Base-by-base conservation (phyloP, 306 rosid species). In the Rosa rugosa region DNA sequence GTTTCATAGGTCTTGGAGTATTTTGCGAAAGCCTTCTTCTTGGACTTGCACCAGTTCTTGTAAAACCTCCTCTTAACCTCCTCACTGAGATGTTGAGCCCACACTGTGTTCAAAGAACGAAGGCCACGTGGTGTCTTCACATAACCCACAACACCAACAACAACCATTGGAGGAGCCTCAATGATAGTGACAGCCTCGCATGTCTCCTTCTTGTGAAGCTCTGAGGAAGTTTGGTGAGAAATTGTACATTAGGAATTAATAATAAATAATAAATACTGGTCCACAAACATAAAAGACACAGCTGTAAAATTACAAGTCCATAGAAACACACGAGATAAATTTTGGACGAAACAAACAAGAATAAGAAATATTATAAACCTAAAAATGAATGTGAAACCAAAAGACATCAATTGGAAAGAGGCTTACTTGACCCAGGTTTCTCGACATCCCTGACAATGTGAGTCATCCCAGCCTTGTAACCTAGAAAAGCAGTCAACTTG, bases 401-500 rank as follows among this genome's bases (percentile, higher is more conserved):
- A 31, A 31, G 36, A 31, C 36, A 31, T 31, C 36, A 31, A 31
- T 31, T 31, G 51, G 2, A 22, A 54, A 54, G 25, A 6, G 12
- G 36, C 91, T 51, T 50, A 93, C 97, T 90, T 20, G 97, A 93
- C 56, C 97, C 96, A 0, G 97, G 94, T 23, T 93, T 93, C 86
- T 93, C 94, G 6, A 93, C 97, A 72, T 93, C 97, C 65, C 97
- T 80, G 3, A 93, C 97, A 83, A 93, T 89, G 82, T 93, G 97
- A 17, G 97, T 93, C 96, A 93, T 93, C 56, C 96, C 91, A 68
- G 97, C 97, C 91, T 93, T 93, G 86, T 93, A 90, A 53, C 96
- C 96, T 78, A 90, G 74, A 42, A 93, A 93, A 31, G 96, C 94
- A 71, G 94, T 93, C 3, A 93, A 81, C 79, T 82, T 89, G 66